Percentiles rank a stretch among this genome's conserved stretches.
Evolutionary conservation across 305 asterid species (phyloP).

Genomic region (Rubia occidens): DNA sequence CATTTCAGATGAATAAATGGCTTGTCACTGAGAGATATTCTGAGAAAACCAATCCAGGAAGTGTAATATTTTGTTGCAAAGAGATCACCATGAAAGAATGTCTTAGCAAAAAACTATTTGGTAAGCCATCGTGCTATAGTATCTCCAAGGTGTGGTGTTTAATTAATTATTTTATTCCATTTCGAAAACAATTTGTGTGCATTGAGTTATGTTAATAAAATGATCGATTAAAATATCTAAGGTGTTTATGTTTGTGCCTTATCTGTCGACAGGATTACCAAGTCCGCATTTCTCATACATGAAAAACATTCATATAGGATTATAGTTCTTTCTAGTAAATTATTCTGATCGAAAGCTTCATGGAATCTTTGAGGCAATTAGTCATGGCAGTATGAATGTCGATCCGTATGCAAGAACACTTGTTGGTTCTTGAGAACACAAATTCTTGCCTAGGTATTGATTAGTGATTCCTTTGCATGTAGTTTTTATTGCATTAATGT

Average conservation of each 20-base stretch:
- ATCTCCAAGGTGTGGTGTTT: not conserved
- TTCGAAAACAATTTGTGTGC: too few species aligned
- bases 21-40: slow-evolving; percentile 31
- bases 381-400: slow-evolving; percentile 58
- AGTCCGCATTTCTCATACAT: slow-evolving; percentile 49
- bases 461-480: not conserved
- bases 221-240: too few species aligned
- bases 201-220: too few species aligned
- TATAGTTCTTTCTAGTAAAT: slow-evolving; percentile 70
- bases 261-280: slow-evolving; percentile 56
- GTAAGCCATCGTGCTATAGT: slow-evolving; percentile 17
- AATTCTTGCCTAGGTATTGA: slow-evolving; percentile 72
- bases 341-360: slow-evolving; percentile 51
- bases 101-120: slow-evolving; percentile 27
- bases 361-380: slow-evolving; percentile 80
- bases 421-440: slow-evolving; percentile 56
- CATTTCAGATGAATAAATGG: slow-evolving; percentile 1
- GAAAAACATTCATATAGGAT: slow-evolving; percentile 61
- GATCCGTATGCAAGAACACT: slow-evolving; percentile 79
- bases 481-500: not conserved
- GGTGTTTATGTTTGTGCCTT: not conserved
- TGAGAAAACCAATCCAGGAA: slow-evolving; percentile 54
- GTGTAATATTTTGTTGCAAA: slow-evolving; percentile 73
- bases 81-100: slow-evolving; percentile 25
- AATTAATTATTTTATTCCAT: too few species aligned